phyloP scores from a whole-genome alignment of 352 stramenopile genomes.

The Globisporangium perplexum region DNA sequence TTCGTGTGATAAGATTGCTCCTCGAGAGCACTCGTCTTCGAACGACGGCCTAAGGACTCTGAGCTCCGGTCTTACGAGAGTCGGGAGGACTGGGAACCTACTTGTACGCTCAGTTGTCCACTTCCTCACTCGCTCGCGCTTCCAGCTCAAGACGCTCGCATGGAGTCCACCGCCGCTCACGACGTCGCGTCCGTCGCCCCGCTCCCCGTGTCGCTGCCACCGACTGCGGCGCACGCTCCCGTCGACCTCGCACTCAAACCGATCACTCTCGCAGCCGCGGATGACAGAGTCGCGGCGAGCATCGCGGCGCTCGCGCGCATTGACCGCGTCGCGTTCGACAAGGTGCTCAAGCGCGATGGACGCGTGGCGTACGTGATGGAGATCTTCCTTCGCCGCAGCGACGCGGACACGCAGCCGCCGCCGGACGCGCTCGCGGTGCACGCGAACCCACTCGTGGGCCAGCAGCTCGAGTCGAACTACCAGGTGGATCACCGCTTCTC shows the following conservation, averaged over 20 bases:
- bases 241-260: background rate
- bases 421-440: background rate
- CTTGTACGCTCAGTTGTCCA: too few species aligned
- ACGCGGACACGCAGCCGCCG: background rate
- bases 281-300: conserved; percentile 2
- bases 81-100: too few species aligned
- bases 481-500: conserved; percentile 13
- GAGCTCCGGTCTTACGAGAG: too few species aligned
- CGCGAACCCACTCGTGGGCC: conserved; percentile 4
- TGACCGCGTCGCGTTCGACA: conserved; percentile 9
- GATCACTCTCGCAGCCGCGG: background rate
- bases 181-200: background rate
- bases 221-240: too few species aligned
- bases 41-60: too few species aligned
- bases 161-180: background rate
- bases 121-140: background rate
- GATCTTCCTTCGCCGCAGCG: conserved; percentile 4
- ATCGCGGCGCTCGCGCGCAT: conserved; percentile 6
- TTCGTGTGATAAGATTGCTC: too few species aligned
- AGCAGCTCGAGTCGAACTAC: conserved; percentile 13
- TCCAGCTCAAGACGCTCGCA: background rate
- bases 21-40: too few species aligned
- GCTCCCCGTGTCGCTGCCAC: background rate
- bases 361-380: conserved; percentile 13
- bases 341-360: conserved; percentile 11